phyloP scores from a whole-genome alignment of 768 basidiomycete species.

The Termitomyces heimii region DNA sequence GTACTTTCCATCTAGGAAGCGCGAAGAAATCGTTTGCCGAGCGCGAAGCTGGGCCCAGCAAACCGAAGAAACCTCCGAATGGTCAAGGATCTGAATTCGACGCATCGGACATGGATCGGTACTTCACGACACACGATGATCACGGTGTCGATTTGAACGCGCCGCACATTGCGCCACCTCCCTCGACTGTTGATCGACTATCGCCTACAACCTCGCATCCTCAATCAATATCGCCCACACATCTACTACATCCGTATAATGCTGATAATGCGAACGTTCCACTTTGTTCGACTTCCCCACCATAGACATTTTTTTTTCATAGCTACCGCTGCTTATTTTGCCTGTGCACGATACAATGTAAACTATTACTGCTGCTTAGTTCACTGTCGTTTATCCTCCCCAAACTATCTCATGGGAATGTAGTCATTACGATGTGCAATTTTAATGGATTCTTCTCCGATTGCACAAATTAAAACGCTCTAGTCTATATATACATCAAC shows the following conservation, averaged over 20 bases:
- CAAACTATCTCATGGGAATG: not conserved
- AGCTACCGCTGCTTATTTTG: not conserved
- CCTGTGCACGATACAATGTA: slow-evolving; percentile 1
- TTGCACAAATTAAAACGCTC: not conserved
- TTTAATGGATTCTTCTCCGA: not conserved
- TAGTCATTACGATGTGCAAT: not conserved
- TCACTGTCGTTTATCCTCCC: not conserved
- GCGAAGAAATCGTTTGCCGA: slow-evolving; percentile 20
- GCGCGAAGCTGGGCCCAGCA: not conserved
- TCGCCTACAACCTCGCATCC: not conserved
- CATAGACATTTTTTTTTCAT: not conserved
- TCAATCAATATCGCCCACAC: not conserved
- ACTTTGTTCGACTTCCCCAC: not conserved
- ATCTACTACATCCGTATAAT: slow-evolving; percentile 4
- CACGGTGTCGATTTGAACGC: slow-evolving; percentile 1
- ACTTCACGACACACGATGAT: slow-evolving; percentile 44
- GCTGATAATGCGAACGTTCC: not conserved
- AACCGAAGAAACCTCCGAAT: not conserved
- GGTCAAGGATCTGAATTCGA: slow-evolving; percentile 40
- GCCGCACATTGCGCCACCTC: not conserved
- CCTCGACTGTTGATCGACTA: not conserved
- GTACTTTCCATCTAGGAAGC: slow-evolving; percentile 56
- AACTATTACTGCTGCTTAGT: not conserved
- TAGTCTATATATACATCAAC: not conserved
- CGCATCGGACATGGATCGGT: slow-evolving; percentile 66